phyloP scores from a whole-genome alignment of 169 alveolate species.

The Toxoplasma gondii region DNA sequence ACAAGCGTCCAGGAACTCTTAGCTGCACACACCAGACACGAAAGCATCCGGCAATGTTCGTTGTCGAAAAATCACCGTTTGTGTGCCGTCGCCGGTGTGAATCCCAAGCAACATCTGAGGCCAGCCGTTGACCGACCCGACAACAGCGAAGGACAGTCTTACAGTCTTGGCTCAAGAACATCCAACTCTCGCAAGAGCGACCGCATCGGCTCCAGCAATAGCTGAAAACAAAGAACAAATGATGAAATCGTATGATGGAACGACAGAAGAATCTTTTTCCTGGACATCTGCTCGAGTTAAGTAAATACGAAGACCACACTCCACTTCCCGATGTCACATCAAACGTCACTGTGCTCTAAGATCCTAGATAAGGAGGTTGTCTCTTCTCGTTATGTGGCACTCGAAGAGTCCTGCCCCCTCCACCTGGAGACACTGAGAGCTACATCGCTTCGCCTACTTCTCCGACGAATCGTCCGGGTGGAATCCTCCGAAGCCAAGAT shows the following conservation, averaged over 20 bases:
- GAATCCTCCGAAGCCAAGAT: constrained; percentile 19
- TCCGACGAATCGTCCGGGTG: not conserved
- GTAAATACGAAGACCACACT: no score
- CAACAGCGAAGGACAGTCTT: not conserved
- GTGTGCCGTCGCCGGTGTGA: not conserved
- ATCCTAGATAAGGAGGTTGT: no score
- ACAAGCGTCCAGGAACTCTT: constrained; percentile 1
- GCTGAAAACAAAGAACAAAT: not conserved
- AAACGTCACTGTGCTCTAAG: no score
- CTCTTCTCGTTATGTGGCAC: no score
- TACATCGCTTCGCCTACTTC: not conserved
- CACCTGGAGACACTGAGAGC: not conserved
- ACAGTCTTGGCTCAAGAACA: constrained; percentile 30
- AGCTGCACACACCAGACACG: not conserved
- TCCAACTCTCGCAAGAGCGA: constrained; percentile 8
- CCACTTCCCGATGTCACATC: no score
- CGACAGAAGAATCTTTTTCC: not conserved
- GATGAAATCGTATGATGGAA: not conserved
- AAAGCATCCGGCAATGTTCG: not conserved
- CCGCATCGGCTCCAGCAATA: constrained; percentile 32
- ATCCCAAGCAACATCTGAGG: not conserved
- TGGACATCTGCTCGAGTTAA: not conserved
- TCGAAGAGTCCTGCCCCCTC: no score
- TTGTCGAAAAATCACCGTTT: not conserved
- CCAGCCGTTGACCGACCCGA: not conserved